Conservation (phyloP, 2,329 filamentous ascomycete genomes). For the Fusarium continuum region DNA sequence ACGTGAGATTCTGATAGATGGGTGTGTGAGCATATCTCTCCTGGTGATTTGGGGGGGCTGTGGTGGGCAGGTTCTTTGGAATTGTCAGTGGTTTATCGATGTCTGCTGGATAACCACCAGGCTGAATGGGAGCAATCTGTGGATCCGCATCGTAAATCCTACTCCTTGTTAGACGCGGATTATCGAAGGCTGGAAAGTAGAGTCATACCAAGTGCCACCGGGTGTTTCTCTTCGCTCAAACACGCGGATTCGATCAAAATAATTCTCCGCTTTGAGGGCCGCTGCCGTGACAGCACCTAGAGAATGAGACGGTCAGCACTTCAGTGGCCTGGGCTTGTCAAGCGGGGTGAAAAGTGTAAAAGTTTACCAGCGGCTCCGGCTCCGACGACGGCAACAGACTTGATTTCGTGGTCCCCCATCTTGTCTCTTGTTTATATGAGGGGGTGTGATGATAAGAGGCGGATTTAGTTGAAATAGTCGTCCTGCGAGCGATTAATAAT, state of each 20-base stretch:
- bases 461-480: too few relatives aligned
- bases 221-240: conserved; percentile 55
- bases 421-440: fast-evolving
- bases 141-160: conserved; percentile 62
- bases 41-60: conserved; percentile 53
- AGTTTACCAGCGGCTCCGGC: conserved; percentile 39
- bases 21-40: conserved; percentile 59
- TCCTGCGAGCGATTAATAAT: neutral
- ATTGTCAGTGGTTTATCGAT: conserved; percentile 57
- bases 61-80: conserved; percentile 53
- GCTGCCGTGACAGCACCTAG: conserved; percentile 59
- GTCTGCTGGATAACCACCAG: conserved; percentile 56
- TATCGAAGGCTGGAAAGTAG: fast-evolving
- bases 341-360: fast-evolving
- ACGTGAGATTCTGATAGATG: conserved; percentile 62
- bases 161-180: neutral
- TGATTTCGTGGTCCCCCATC: conserved; percentile 16
- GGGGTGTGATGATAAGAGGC: neutral
- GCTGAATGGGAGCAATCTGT: conserved; percentile 47
- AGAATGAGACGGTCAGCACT: neutral
- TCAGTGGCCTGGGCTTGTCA: fast-evolving
- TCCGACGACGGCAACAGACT: conserved; percentile 35
- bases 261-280: conserved; percentile 56
- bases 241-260: conserved; percentile 53
- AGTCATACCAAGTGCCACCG: conserved; percentile 57